A percentile compares a stretch with the other conserved stretches of the same genome.
phyloP scores from a whole-genome alignment of 163 green algal genomes.

The Scenedesmus sp. region DNA sequence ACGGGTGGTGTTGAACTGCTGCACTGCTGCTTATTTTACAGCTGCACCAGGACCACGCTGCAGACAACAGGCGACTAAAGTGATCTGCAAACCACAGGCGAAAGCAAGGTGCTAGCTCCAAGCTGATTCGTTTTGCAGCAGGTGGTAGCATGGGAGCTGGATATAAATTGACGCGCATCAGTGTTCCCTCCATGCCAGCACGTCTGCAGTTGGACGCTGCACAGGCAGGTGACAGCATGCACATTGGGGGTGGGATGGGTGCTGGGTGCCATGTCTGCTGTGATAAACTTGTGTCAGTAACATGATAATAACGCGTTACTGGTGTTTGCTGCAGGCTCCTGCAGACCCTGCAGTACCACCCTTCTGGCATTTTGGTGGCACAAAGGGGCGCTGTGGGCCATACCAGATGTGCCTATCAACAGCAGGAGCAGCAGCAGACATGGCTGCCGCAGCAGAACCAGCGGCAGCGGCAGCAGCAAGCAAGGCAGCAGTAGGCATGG shows the following conservation, averaged over 20 bases:
- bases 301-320: neutral
- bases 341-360: slow-evolving; percentile 42
- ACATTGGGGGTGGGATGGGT: too few relatives aligned
- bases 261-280: too few relatives aligned
- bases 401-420: slow-evolving; percentile 22
- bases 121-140: too few relatives aligned
- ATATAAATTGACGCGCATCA: too few relatives aligned
- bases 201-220: too few relatives aligned
- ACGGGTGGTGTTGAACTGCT: neutral
- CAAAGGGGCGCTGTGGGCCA: slow-evolving; percentile 26
- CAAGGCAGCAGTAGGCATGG: neutral
- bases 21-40: slow-evolving; percentile 34
- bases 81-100: too few relatives aligned
- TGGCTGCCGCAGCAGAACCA: neutral
- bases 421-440: slow-evolving; percentile 23
- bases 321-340: neutral
- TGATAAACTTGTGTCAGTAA: neutral
- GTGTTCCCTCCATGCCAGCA: too few relatives aligned
- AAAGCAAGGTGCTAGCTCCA: too few relatives aligned
- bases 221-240: too few relatives aligned
- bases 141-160: too few relatives aligned
- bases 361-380: slow-evolving; percentile 49
- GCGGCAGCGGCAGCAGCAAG: neutral
- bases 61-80: slow-evolving; percentile 33
- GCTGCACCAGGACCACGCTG: slow-evolving; percentile 35